A percentile compares a stretch with the other conserved stretches of the same genome.
Conservation (phyloP, 2,329 filamentous ascomycete genomes). For the Dendryphion nanum region DNA sequence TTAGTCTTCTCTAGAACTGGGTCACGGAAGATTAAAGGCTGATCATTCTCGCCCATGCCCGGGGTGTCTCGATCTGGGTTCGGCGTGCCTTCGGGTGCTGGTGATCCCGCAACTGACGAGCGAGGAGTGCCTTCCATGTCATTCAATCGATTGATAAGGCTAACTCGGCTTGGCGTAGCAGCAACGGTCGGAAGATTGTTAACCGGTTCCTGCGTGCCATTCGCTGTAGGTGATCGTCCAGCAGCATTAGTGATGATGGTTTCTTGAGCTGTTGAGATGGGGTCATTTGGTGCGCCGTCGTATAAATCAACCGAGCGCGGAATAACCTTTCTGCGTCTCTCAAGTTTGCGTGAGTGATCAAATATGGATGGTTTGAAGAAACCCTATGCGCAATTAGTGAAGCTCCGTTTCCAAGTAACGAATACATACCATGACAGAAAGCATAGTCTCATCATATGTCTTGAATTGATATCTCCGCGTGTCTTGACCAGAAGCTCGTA, state of each 20-base stretch:
- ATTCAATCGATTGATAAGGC: slow-evolving; percentile 66
- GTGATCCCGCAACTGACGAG: slow-evolving; percentile 84
- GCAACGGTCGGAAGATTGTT: slow-evolving; percentile 45
- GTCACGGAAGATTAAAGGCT: slow-evolving; percentile 39
- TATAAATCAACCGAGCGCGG: slow-evolving; percentile 91
- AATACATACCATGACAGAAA: slow-evolving; percentile 71
- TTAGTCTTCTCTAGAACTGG: slow-evolving; percentile 50
- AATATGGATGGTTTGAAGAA: slow-evolving; percentile 88
- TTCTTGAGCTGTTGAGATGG: slow-evolving; percentile 78
- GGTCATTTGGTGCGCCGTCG: slow-evolving; percentile 89
- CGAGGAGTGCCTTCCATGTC: slow-evolving; percentile 74
- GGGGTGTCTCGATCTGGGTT: slow-evolving; percentile 49
- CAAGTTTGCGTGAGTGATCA: slow-evolving; percentile 76
- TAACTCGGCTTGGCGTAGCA: slow-evolving; percentile 54
- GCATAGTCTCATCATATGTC: slow-evolving; percentile 91
- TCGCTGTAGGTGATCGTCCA: slow-evolving; percentile 33
- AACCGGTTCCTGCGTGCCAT: slow-evolving; percentile 36
- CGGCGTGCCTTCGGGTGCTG: slow-evolving; percentile 79
- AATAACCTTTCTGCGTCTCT: slow-evolving; percentile 75
- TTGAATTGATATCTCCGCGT: slow-evolving; percentile 95
- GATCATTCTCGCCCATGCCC: slow-evolving; percentile 39
- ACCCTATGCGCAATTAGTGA: slow-evolving; percentile 49
- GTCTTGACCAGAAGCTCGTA: slow-evolving; percentile 82
- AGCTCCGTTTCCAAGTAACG: background rate
- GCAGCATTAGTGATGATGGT: slow-evolving; percentile 57